Evolutionary conservation across 805 yeast species (phyloP), one percentile per base, ranked within the genome.

Genomic region (Zygoascus flipseniorum): DNA sequence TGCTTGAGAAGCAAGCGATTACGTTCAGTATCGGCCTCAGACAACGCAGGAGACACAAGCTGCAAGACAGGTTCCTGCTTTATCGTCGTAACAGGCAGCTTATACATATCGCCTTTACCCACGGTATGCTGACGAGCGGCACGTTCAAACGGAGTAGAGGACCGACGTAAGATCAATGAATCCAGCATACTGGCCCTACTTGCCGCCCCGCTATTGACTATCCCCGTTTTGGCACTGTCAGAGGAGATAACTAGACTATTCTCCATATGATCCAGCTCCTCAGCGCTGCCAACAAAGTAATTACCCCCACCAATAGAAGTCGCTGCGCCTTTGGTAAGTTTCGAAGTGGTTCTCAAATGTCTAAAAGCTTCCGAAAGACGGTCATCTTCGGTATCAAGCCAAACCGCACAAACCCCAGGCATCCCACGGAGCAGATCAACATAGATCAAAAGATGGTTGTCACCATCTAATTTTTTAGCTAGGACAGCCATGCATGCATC

Each of bases 1-100:
- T 65, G 67, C 50, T 65, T 66, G 10, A 69, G 26, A 20, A 49
- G 26, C 31, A 16, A 14, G n/a, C 26, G 41, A 20, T 46, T 46
- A 8, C 49, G 11, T 2, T 44, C 31, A 8, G 32, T 5, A 5
- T 46, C 49, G n/a, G 42, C 37, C 9, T 31, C 39, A 32, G 41
- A 31, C 5, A 8, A 37, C 13, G 20, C 16, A 6, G 18, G 31
- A 20, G 16, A 14, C 19, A 23, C 47, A 5, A 11, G 14, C 14
- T 6, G 4, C 31, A 13, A 20, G 20, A 13, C 47, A 11, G 31
- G 47, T 10, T 44, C 31, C 20, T 26, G 32, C 20, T 44, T 44
- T 13, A 44, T 18, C 14, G 11, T 32, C 39, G 41, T 10, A 42
- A 3, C 9, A 42, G 44, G 44, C 44, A 18, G 20, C 16, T 42